Percentiles rank a stretch among this genome's conserved stretches.
Evolutionary conservation across 148 eudicot species (phyloP).

Genomic region (Rhododendron molle): DNA sequence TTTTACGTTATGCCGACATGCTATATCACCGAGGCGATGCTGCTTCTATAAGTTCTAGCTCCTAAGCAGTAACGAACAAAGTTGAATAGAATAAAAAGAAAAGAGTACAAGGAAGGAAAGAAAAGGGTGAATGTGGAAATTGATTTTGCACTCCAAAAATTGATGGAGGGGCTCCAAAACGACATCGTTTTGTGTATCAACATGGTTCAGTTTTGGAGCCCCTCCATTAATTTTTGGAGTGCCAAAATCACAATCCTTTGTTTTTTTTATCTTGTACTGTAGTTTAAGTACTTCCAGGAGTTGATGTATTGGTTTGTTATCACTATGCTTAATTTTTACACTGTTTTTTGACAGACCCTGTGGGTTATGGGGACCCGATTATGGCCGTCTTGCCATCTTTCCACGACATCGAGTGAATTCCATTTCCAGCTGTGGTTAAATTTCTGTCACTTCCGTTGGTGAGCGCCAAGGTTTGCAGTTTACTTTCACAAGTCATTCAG

Average conservation of each 20-base stretch:
- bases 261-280: too few relatives aligned
- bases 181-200: too few relatives aligned
- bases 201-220: too few relatives aligned
- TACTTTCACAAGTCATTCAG: not conserved
- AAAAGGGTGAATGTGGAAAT: not conserved
- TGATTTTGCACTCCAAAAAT: too few relatives aligned
- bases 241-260: too few relatives aligned
- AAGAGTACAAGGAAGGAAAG: not conserved
- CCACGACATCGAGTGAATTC: conserved; percentile 37
- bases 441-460: not conserved
- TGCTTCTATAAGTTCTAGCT: not conserved
- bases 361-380: conserved; percentile 84
- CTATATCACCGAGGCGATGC: not conserved
- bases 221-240: too few relatives aligned
- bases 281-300: not conserved
- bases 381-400: conserved; percentile 83
- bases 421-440: not conserved
- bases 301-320: not conserved
- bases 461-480: not conserved
- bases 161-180: too few relatives aligned
- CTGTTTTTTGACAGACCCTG: conserved; percentile 51
- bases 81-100: not conserved
- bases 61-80: too few relatives aligned
- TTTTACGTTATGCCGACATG: not conserved
- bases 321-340: not conserved